Evolutionary conservation across 257 asterid genomes (phyloP), one percentile per base, ranked within the genome.

Genomic region (Rhazya stricta): DNA sequence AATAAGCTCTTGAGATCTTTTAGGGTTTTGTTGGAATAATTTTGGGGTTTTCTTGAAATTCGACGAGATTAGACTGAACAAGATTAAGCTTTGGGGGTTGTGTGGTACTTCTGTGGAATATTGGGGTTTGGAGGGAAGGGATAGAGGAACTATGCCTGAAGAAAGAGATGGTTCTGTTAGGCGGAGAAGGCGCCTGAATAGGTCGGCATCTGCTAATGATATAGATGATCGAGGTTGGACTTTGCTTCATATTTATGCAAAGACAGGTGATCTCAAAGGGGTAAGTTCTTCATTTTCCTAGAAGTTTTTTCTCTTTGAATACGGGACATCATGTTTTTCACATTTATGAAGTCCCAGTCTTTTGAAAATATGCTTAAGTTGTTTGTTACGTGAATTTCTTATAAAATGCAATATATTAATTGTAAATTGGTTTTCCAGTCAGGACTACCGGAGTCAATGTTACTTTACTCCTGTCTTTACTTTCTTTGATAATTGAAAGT

Each of bases 161-260:
- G 82, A 82, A 67, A 90, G 84, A 86, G 80, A 76, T 36, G 90
- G 81, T 63, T 84, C 87, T 21, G 21, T 50, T 77, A 76, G 88
- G 79, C 81, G 87, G 81, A 87, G 82, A 27, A 85, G 85, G 75
- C 86, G 78, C 60, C 63, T 81, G 86, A 79, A 56, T 27, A 71
- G 76, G 81, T 82, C 83, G 9, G 90, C 84, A 65, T 48, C 61
- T 16, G 43, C 29, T 46, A 71, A 16, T 13, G 91, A 90, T 73
- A 88, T 82, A 60, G 97, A 94, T 87, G 98, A 94, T 81, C 90
- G 98, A 0, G 98, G 98, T 73, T 94, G 98, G 98, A 90, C 97
- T 65, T 73, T 81, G 76, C 96, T 94, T 5, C 98, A 94, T 79
- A 78, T 94, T 32, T 80, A 77, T 83, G 94, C 98, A 37, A 81